These are phyloP conservation scores for Durotheca rogersii DNA, from an alignment of 495 filamentous ascomycete genomes.

Conservation along the genomic window DNA sequence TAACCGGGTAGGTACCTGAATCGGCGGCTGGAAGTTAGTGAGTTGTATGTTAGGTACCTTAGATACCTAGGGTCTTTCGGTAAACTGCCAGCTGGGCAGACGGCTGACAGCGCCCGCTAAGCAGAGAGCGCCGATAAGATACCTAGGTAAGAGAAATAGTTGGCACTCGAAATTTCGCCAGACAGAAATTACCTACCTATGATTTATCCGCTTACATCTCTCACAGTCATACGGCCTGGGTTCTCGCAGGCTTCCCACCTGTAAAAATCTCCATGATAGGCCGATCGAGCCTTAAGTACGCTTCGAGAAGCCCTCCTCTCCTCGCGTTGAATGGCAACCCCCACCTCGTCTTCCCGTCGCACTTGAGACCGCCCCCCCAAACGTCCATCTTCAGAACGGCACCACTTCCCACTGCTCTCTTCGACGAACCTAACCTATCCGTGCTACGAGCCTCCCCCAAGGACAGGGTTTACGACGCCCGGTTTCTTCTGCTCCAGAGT, in stretches of 20 bases:
- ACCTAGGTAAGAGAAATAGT: too few species aligned
- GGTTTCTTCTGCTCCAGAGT: constrained; percentile 2
- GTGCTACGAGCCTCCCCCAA: constrained; percentile 5
- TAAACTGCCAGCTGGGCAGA: too few species aligned
- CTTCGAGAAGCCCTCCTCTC: not conserved
- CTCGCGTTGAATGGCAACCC: not conserved
- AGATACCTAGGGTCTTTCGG: too few species aligned
- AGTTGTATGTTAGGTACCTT: too few species aligned
- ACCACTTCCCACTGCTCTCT: constrained; percentile 8
- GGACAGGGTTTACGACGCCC: not conserved
- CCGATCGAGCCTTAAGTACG: not conserved
- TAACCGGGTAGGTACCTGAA: too few species aligned
- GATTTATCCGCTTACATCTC: too few species aligned
- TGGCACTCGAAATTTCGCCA: too few species aligned
- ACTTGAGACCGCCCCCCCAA: not conserved
- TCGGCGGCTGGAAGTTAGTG: too few species aligned
- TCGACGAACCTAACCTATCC: not conserved
- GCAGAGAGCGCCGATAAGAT: too few species aligned
- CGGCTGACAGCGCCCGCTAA: too few species aligned
- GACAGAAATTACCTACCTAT: not conserved
- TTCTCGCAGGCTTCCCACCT: not conserved
- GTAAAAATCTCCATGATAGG: constrained; percentile 9
- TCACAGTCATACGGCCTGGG: not conserved
- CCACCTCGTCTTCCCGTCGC: not conserved
- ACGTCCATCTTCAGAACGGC: constrained; percentile 3